These are phyloP conservation scores for Tolypocladium nubicola DNA, from an alignment of 2,329 filamentous ascomycete genomes.

Conservation along the genomic window DNA sequence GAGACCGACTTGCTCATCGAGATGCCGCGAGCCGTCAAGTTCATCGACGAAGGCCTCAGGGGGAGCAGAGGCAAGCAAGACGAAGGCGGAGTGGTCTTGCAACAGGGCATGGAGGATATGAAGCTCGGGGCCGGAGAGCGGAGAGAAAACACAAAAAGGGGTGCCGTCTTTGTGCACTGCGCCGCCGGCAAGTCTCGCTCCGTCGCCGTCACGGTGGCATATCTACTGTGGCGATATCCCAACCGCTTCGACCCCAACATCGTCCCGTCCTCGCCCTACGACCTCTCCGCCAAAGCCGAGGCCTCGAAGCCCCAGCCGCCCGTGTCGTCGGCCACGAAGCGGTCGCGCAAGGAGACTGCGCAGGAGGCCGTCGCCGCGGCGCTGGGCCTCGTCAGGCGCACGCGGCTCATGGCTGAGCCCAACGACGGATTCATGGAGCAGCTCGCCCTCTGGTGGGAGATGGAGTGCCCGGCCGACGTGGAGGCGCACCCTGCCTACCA, in stretches of 20 bases:
- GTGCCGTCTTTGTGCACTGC: conserved; percentile 54
- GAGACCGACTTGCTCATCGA: conserved; percentile 79
- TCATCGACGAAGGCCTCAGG: conserved; percentile 62
- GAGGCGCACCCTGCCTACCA: conserved; percentile 69
- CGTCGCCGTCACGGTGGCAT: conserved; percentile 73
- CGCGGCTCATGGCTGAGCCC: conserved; percentile 71
- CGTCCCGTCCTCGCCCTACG: conserved; percentile 14
- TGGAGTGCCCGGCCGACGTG: conserved; percentile 62
- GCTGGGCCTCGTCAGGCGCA: conserved; percentile 56
- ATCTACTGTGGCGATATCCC: conserved; percentile 62
- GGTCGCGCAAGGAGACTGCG: conserved; percentile 23
- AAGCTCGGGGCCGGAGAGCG: neutral
- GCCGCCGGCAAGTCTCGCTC: conserved; percentile 96
- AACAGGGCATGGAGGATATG: conserved; percentile 4
- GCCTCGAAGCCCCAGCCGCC: neutral
- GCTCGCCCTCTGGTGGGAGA: conserved; percentile 75
- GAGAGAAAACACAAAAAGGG: conserved; percentile 10
- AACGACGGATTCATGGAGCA: conserved; percentile 90
- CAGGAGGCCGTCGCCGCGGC: conserved; percentile 46
- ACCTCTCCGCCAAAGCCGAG: conserved; percentile 3
- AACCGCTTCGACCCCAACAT: conserved; percentile 35
- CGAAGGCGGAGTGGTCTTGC: neutral
- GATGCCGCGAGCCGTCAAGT: conserved; percentile 67
- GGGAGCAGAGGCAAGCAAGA: conserved; percentile 8
- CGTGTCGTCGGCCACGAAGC: conserved; percentile 5